Conservation (phyloP, 768 basidiomycete species). For the Tephrocybe sp. region DNA sequence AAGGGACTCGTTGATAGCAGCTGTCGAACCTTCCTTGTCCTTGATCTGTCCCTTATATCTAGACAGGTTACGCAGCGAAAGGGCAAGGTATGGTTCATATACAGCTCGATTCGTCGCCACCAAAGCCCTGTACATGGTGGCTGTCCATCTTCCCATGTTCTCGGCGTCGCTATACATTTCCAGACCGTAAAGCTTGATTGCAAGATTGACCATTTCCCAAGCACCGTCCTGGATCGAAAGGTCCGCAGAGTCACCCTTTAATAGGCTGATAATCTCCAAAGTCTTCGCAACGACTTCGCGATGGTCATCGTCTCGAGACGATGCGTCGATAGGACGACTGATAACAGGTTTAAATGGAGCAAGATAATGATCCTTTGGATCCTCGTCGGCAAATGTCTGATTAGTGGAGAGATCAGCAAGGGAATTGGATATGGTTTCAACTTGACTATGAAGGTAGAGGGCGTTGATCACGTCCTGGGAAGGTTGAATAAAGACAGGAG, state of each 20-base stretch:
- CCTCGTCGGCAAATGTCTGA: slow-evolving; percentile 4
- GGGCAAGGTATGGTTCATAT: slow-evolving; percentile 13
- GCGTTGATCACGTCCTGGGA: slow-evolving; percentile 6
- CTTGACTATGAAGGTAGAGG: slow-evolving; percentile 14
- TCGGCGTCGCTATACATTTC: slow-evolving; percentile 16
- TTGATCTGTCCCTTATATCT: slow-evolving; percentile 4
- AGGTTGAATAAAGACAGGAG: slow-evolving; percentile 2
- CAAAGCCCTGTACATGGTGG: slow-evolving; percentile 11
- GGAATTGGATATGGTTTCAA: slow-evolving; percentile 12
- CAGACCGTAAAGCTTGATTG: slow-evolving; percentile 11
- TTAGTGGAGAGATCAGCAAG: slow-evolving; percentile 6
- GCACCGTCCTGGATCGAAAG: slow-evolving; percentile 15
- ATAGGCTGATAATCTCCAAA: slow-evolving; percentile 7
- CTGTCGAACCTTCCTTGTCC: slow-evolving; percentile 3
- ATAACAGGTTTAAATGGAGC: slow-evolving; percentile 8
- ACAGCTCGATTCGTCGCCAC: slow-evolving; percentile 3
- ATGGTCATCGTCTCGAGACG: slow-evolving; percentile 1
- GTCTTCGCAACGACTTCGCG: slow-evolving; percentile 11
- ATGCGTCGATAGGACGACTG: background rate
- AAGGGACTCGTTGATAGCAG: slow-evolving; percentile 6
- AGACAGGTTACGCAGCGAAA: slow-evolving; percentile 12
- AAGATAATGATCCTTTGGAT: slow-evolving; percentile 9
- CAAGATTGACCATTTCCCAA: slow-evolving; percentile 17
- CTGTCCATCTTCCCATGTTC: slow-evolving; percentile 15
- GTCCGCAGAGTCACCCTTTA: slow-evolving; percentile 6